phyloP scores from a whole-genome alignment of 352 stramenopile species.

The Globisporangium spiculum region DNA sequence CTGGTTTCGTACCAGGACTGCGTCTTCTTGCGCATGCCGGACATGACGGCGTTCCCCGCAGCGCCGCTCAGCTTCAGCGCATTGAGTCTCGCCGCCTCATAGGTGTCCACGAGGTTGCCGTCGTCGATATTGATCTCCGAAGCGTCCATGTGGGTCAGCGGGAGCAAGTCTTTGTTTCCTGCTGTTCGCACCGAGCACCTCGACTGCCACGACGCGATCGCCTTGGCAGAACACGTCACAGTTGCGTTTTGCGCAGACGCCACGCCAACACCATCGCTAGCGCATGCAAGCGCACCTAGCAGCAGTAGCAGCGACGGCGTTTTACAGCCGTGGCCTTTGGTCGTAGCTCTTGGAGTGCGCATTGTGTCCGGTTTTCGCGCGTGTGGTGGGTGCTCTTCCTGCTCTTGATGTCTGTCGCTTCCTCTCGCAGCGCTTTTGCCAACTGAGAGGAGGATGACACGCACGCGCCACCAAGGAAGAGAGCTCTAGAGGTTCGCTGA shows the following conservation, averaged over 20 bases:
- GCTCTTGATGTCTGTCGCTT: background rate
- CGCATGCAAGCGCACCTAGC: background rate
- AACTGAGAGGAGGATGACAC: background rate
- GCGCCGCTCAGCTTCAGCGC: conserved; percentile 62
- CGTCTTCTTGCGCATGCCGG: conserved; percentile 67
- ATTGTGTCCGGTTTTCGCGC: background rate
- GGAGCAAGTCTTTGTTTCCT: conserved; percentile 54
- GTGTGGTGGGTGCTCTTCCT: background rate
- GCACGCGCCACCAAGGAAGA: background rate
- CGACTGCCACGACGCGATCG: conserved; percentile 49
- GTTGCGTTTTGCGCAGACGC: conserved; percentile 12
- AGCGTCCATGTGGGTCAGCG: conserved; percentile 45
- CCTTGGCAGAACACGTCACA: conserved; percentile 48
- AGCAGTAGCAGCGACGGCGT: background rate
- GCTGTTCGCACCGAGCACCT: conserved; percentile 53
- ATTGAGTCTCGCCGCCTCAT: conserved; percentile 63
- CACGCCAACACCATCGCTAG: background rate
- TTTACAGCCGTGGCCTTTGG: background rate
- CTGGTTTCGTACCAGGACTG: conserved; percentile 65
- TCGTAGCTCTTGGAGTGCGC: background rate
- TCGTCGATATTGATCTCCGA: conserved; percentile 65
- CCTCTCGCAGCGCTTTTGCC: background rate
- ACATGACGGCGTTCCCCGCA: conserved; percentile 63
- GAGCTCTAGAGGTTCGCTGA: background rate
- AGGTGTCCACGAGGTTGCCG: conserved; percentile 51